Base-by-base conservation (phyloP, 805 yeast genomes). In the Cyberlindnera amylophila region DNA sequence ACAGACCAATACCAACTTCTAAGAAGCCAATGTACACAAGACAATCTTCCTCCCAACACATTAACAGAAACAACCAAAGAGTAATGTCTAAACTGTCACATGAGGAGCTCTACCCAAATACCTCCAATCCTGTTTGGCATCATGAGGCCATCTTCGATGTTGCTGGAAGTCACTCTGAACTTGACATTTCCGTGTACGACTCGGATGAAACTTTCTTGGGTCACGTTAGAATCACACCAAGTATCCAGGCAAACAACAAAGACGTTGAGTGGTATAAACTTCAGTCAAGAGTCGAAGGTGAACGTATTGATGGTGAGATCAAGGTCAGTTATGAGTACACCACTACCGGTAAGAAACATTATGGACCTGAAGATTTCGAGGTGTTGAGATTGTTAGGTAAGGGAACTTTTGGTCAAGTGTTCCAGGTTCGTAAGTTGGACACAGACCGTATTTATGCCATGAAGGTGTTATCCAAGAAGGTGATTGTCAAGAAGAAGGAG, bases 401-500 rank as follows among this genome's bases (percentile, higher is more conserved):
- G 61, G 99, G 99, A 41, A 93, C 98, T 1, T 91, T 91, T 71
- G 99, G 99, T 26, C 96, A 88, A 68, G 99, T 91, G 29, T 93
- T 84, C 66, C 99, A 93, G 69, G 99, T 93, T 34, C 81, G 84
- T 50, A 93, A 91, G 74, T 75, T 75, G 53, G 98, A 93, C 61
- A 88, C 95, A 7, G 77, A 79, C 45, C 78, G 97, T 55, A 84
- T 93, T 45, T 93, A 93, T 62, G 99, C 99, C 32, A 93, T 93
- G 99, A 93, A 93, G 67, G 95, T 91, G 23, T 75, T 93, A 41
- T 85, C 95, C 19, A 93, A 93, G 64, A 90, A 90, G 62, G 91
- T 89, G 34, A 93, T 93, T 63, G 96, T 93, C 38, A 89, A 86
- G 64, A 93, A 93, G 74, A 91, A 91, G 65, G 99, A 93, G 67